Conservation (phyloP, 2,329 filamentous ascomycete genomes). For the Fonsecaea erecta region DNA sequence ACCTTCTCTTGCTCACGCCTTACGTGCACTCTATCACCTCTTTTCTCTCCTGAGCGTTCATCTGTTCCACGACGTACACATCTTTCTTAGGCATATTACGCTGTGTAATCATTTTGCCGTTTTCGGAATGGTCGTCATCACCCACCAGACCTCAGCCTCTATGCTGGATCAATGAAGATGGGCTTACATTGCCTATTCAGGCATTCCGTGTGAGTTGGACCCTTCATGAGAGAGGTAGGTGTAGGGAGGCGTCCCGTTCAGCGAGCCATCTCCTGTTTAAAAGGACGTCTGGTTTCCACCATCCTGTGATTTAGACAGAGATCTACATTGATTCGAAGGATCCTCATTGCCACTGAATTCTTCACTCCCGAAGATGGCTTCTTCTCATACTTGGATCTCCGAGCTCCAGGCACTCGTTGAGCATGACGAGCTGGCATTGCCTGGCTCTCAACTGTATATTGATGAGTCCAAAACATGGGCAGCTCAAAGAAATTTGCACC, state of each 20-base stretch:
- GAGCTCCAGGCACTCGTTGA: neutral
- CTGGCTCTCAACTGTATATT: neutral
- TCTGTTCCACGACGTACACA: neutral
- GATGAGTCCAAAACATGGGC: conserved; percentile 14
- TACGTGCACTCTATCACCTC: no score
- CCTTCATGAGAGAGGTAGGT: neutral
- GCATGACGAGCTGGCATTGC: neutral
- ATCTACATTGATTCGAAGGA: neutral
- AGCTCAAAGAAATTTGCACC: neutral
- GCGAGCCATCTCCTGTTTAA: neutral
- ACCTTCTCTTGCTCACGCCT: neutral
- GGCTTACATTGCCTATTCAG: neutral
- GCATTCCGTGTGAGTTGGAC: neutral
- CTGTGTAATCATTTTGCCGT: conserved; percentile 12
- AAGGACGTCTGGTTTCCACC: neutral
- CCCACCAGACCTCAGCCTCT: neutral
- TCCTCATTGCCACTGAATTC: neutral
- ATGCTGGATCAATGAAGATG: neutral
- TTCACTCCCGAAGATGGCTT: neutral
- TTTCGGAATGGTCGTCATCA: neutral
- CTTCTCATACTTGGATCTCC: neutral
- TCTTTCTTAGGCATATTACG: neutral
- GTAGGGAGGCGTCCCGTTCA: neutral
- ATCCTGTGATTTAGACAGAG: neutral
- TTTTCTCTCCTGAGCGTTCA: neutral